Base-by-base conservation (phyloP, 176 grass and related monocot genomes). In the Rhynchospora pubera region DNA sequence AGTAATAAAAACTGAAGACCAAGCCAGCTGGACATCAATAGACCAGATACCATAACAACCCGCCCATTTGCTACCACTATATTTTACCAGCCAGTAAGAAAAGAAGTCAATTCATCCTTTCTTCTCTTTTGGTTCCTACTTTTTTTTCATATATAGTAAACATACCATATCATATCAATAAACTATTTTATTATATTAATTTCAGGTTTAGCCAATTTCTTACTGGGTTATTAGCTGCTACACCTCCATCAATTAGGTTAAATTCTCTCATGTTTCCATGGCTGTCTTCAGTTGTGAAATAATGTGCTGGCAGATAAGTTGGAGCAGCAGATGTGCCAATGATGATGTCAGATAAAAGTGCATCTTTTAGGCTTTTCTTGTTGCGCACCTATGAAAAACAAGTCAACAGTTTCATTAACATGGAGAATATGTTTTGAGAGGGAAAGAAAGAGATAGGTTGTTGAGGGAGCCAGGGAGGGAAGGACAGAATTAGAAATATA, bases 211-310 rank as follows among this genome's bases (percentile, higher is more conserved):
- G 0, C 2, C 2, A 68, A 59, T 24, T 74, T 62, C 9, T 24
- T 92, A 92, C 91, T 19, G 86, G 94, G 85, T 97, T 97, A 87
- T 97, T 97, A 77, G 91, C 88, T 66, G 91, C 90, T 22, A 94
- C 85, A 72, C 91, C 94, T 62, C 91, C 94, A 57, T 94, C 94
- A 84, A 94, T 90, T 72, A 92, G 86, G 86, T 97, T 81, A 87
- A 97, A 97, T 80, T 97, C 90, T 84, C 84, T 92, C 28, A 57
- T 86, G 30, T 84, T 91, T 55, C 91, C 91, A 66, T 90, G 77
- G 52, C 3, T 62, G 71, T 88, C 83, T 83, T 94, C 85, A 11
- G 85, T 89, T 65, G 85, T 86, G 46, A 97, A 97, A 85, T 92
- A 91, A 83, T 94, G 87, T 4, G 88, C 70, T 47, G 91, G 94